phyloP scores from a whole-genome alignment of 805 yeast species.

The Millerozyma miso region DNA sequence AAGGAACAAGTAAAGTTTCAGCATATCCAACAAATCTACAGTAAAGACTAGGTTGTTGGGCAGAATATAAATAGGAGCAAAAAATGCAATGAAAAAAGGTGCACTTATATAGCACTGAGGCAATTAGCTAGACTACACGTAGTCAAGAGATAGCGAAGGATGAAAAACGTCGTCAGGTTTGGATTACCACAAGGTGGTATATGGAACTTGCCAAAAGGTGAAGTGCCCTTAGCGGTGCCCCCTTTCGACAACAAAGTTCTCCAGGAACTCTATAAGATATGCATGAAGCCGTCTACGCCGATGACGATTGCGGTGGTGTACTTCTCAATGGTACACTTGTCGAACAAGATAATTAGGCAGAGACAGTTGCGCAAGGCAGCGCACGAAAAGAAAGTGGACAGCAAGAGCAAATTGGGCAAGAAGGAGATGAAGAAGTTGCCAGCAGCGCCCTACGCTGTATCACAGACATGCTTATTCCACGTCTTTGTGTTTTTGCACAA shows the following conservation, averaged over 20 bases:
- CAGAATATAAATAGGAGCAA: neutral
- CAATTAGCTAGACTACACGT: neutral
- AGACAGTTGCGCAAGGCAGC: conserved; percentile 39
- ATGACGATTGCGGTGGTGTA: conserved; percentile 54
- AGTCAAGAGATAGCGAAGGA: conserved; percentile 1
- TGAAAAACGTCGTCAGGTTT: conserved; percentile 20
- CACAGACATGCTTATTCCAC: conserved; percentile 45
- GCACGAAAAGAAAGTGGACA: conserved; percentile 12
- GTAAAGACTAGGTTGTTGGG: neutral
- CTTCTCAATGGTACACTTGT: conserved; percentile 52
- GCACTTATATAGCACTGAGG: neutral
- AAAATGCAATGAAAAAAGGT: neutral
- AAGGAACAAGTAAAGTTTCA: neutral
- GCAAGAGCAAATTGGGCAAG: conserved; percentile 12
- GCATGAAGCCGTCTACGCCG: conserved; percentile 52
- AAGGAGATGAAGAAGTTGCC: conserved; percentile 35
- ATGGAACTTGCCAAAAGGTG: conserved; percentile 27
- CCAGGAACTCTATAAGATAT: conserved; percentile 30
- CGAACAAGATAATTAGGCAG: conserved; percentile 44
- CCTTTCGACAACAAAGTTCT: conserved; percentile 31
- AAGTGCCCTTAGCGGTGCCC: conserved; percentile 27
- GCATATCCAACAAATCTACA: neutral
- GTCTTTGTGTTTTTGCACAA: conserved; percentile 58
- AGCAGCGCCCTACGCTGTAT: conserved; percentile 50
- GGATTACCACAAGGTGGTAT: conserved; percentile 32